Conservation (phyloP, 495 filamentous ascomycete genomes). For the Penicillium taxi region DNA sequence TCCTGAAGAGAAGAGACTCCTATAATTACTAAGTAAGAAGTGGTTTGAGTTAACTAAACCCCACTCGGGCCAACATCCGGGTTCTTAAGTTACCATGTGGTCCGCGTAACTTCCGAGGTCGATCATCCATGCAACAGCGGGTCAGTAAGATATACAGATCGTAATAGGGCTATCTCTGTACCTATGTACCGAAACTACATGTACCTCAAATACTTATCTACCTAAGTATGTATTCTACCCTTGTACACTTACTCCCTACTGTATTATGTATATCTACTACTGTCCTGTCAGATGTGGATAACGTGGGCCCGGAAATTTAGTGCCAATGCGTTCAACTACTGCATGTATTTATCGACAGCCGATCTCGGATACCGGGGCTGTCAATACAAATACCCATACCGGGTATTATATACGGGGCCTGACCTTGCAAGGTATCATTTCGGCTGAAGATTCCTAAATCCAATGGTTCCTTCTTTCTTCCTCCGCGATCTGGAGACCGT, state of each 20-base stretch:
- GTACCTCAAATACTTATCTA: no score
- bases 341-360: constrained; percentile 26
- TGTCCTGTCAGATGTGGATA: no score
- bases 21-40: constrained; percentile 14
- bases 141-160: no score
- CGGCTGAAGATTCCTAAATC: constrained; percentile 34
- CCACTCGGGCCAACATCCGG: constrained; percentile 22
- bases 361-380: constrained; percentile 27
- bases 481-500: constrained; percentile 24
- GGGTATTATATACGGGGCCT: no score
- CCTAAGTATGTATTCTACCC: no score
- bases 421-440: constrained; percentile 16
- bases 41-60: constrained; percentile 8
- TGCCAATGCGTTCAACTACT: constrained; percentile 14
- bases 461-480: constrained; percentile 13
- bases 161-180: no score
- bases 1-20: no score
- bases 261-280: no score
- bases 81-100: constrained; percentile 24
- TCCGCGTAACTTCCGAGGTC: constrained; percentile 26
- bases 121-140: constrained; percentile 25
- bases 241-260: no score
- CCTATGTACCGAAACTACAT: no score
- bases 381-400: no score
- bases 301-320: constrained; percentile 25